A percentile compares a stretch with the other conserved stretches of the same genome.
These are phyloP conservation scores for Podospora pseudopauciseta DNA, from an alignment of 495 filamentous ascomycete species.

Conservation along the genomic window DNA sequence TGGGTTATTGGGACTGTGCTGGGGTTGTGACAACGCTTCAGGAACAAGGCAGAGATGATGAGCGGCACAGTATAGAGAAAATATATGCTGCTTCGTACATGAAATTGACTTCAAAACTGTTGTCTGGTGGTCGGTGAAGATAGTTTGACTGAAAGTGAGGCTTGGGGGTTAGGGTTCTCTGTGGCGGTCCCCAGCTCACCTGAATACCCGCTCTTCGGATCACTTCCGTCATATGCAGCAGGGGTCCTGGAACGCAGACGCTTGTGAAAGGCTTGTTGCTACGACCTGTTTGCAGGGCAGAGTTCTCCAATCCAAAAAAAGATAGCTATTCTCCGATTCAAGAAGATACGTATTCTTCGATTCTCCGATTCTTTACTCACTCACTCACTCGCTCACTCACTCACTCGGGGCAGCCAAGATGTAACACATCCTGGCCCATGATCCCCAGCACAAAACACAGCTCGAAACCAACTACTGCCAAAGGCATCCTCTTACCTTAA, in stretches of 20 bases:
- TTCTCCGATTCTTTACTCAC: too few species aligned
- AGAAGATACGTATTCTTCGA: too few species aligned
- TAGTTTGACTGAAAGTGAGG: too few species aligned
- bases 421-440: conserved; percentile 22
- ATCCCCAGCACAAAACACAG: neutral
- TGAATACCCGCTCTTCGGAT: conserved; percentile 5
- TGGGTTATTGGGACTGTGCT: neutral
- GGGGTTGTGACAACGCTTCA: neutral
- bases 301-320: neutral
- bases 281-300: neutral
- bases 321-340: neutral
- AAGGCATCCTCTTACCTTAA: neutral
- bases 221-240: conserved; percentile 11
- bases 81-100: too few species aligned
- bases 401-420: conserved; percentile 27
- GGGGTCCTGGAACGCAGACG: conserved; percentile 3
- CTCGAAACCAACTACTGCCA: neutral
- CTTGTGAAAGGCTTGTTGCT: conserved; percentile 2
- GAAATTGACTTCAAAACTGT: too few species aligned
- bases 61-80: too few species aligned
- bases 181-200: neutral
- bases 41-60: neutral
- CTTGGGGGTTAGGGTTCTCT: neutral
- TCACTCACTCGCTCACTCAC: neutral
- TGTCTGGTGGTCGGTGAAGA: too few species aligned